Base-by-base conservation (phyloP, 225 moss, liverwort and hornwort species). In the Bryoerythrophyllum caledonicum region DNA sequence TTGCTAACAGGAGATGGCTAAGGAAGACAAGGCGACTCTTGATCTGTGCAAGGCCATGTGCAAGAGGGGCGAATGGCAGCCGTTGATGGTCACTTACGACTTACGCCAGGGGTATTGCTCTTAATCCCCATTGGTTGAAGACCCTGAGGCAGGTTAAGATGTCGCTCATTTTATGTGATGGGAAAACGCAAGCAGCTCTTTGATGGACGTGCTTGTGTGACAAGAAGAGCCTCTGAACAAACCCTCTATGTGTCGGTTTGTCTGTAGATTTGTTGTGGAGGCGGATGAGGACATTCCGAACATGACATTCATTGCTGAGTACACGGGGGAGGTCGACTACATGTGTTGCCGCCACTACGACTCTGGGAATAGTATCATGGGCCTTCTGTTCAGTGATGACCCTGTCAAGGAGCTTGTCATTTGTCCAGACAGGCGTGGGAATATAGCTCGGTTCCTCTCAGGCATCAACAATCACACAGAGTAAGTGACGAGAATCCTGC, bases 321-420 rank as follows among this genome's bases (percentile, higher is more conserved):
- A 97, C 40, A 90, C 90, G 21, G 94, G 97, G 27, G 97, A 97
- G 77, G 94, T 97, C 43, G 97, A 94, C 73, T 94, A 91, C 76
- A 97, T 97, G 97, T 71, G 74, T 56, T 92, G 91, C 56, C 93
- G 93, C 32, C 67, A 74, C 9, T 71, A 86, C 56, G 97, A 94
- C 71, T 84, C 84, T 14, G 92, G 97, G 17, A 87, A 97, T 74
- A 88, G 91, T 68, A 94, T 97, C 28, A 97, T 97, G 97, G 97
- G 93, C 24, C 88, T 97, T 58, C 87, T 97, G 15, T 97, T 97
- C 60, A 91, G 92, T 24, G 75, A 82, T 26, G 87, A 94, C 54
- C 85, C 90, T 23, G 49, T 72, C 17, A 80, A 91, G 60, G 94
- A 97, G 73, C 86, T 97, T 59, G 97, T 94, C n/a, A 90, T 97